Conservation (phyloP, 1,284 basidiomycete genomes). For the Pseudozyma thailandica region DNA sequence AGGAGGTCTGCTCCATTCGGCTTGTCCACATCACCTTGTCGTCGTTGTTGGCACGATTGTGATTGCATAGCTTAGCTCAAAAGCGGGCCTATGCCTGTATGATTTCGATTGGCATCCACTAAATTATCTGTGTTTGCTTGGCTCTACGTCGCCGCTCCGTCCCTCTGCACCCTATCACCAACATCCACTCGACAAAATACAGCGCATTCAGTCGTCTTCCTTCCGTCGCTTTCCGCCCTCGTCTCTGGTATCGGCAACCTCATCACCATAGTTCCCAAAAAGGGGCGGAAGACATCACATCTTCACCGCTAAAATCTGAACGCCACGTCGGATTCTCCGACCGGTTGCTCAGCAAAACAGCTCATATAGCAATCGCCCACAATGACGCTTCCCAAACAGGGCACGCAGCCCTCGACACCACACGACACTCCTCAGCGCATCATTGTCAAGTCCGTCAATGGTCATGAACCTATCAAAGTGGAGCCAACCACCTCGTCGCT, state of each 20-base stretch:
- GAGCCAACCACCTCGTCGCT: constrained; percentile 14
- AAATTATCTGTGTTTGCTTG: no score
- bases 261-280: background rate
- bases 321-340: no score
- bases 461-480: constrained; percentile 39
- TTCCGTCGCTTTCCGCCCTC: background rate
- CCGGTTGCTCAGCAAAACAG: background rate
- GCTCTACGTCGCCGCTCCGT: no score
- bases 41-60: no score
- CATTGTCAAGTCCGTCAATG: constrained; percentile 50
- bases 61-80: no score
- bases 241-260: background rate
- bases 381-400: constrained; percentile 27
- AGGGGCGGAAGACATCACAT: background rate
- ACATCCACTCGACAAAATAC: background rate
- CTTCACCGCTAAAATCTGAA: no score
- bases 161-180: background rate
- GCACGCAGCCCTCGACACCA: constrained; percentile 13
- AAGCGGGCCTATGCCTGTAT: no score
- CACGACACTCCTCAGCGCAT: constrained; percentile 38
- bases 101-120: no score
- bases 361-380: background rate
- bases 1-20: no score
- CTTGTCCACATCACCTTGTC: no score
- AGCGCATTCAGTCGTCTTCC: background rate